phyloP scores from a whole-genome alignment of 495 filamentous ascomycete species.

The Hypoxylon trugodes region DNA sequence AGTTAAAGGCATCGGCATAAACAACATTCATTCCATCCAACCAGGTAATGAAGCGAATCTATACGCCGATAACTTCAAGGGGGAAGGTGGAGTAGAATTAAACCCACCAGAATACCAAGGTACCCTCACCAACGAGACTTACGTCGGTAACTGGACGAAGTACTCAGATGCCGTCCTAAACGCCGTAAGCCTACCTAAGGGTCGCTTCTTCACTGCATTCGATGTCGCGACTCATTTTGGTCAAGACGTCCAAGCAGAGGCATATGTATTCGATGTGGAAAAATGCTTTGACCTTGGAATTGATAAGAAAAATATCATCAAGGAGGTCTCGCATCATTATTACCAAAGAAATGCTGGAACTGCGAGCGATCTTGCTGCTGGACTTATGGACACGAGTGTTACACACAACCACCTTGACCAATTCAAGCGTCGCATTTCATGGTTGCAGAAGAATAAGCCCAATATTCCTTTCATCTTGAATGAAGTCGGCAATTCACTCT shows the following conservation, averaged over 20 bases:
- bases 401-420: slow-evolving; percentile 38
- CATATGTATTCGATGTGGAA: slow-evolving; percentile 35
- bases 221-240: slow-evolving; percentile 38
- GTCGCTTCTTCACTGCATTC: slow-evolving; percentile 42
- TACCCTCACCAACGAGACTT: slow-evolving; percentile 36
- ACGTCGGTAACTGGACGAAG: slow-evolving; percentile 42
- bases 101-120: slow-evolving; percentile 43
- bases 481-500: slow-evolving; percentile 44
- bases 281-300: slow-evolving; percentile 43
- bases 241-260: slow-evolving; percentile 12
- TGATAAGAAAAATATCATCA: slow-evolving; percentile 32
- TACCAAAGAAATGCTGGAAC: slow-evolving; percentile 40
- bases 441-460: slow-evolving; percentile 33
- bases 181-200: slow-evolving; percentile 23
- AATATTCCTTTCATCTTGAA: slow-evolving; percentile 39
- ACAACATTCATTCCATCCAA: slow-evolving; percentile 44
- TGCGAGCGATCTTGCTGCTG: slow-evolving; percentile 25
- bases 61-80: slow-evolving; percentile 32
- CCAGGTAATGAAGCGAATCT: slow-evolving; percentile 43
- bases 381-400: slow-evolving; percentile 36
- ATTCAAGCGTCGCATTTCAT: slow-evolving; percentile 33
- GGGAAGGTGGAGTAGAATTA: slow-evolving; percentile 37
- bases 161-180: slow-evolving; percentile 36
- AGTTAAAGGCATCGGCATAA: slow-evolving; percentile 28
- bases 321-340: slow-evolving; percentile 43